Percentiles rank a stretch among this genome's conserved stretches.
Evolutionary conservation across 1,284 basidiomycete species (phyloP).

Genomic region (Bjerkandera adusta): DNA sequence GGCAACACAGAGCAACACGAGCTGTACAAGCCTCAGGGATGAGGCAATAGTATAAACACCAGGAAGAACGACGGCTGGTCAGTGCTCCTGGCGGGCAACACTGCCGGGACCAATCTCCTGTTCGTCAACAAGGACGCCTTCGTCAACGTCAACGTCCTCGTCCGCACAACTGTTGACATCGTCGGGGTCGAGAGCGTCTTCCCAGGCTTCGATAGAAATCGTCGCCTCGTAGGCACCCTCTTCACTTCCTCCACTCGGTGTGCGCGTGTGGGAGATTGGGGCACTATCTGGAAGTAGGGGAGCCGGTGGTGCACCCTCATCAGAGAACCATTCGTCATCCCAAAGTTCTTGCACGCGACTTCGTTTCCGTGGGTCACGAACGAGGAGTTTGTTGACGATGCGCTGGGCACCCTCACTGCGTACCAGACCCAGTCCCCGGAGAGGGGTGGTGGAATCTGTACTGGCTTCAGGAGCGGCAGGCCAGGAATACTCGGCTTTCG

Average conservation of each 20-base stretch:
- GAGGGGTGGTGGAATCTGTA: constrained; percentile 17
- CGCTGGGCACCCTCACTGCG: constrained; percentile 45
- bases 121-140: constrained; percentile 30
- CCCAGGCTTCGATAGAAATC: constrained; percentile 6
- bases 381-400: constrained; percentile 62
- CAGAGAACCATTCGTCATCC: constrained; percentile 64
- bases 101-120: constrained; percentile 30
- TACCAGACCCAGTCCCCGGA: constrained; percentile 33
- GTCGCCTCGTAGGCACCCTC: background rate
- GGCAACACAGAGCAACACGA: too few species aligned
- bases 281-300: constrained; percentile 17
- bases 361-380: constrained; percentile 65
- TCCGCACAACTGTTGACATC: constrained; percentile 8
- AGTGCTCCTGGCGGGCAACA: constrained; percentile 31
- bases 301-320: constrained; percentile 27
- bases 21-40: too few species aligned
- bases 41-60: too few species aligned
- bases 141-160: constrained; percentile 23
- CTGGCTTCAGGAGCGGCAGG: constrained; percentile 33
- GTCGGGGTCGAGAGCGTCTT: constrained; percentile 10
- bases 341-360: constrained; percentile 60
- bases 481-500: constrained; percentile 76
- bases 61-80: too few species aligned
- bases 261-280: background rate
- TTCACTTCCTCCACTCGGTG: too few species aligned